Evolutionary conservation across 1,139 yeast species (phyloP).

Genomic region (Geotrichum citri-aurantii): DNA sequence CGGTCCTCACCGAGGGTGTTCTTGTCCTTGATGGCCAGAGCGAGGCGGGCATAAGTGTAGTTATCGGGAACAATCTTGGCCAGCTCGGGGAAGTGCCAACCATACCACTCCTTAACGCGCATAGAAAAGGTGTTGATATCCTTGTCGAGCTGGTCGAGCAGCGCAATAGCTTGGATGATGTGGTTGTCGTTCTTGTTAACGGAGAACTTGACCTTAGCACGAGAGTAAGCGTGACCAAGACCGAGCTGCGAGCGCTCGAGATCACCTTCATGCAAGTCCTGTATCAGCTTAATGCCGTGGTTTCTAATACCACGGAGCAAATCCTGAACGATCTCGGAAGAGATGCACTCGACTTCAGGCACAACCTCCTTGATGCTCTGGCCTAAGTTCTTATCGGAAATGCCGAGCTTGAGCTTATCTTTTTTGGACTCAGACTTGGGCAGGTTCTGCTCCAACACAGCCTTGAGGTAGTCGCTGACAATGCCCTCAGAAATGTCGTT

Average conservation of each 20-base stretch:
- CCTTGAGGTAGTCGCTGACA: constrained; percentile 85
- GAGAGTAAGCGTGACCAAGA: constrained; percentile 96
- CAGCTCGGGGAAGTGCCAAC: constrained; percentile 99
- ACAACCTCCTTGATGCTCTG: constrained; percentile 90
- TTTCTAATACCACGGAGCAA: constrained; percentile 90
- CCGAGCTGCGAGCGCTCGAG: constrained; percentile 97
- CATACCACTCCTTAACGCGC: constrained; percentile 99
- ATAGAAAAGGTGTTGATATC: constrained; percentile 96
- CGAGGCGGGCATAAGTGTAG: constrained; percentile 67
- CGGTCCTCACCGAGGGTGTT: constrained; percentile 77
- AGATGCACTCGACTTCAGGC: constrained; percentile 83
- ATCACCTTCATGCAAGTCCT: constrained; percentile 92
- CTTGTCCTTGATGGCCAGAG: constrained; percentile 81
- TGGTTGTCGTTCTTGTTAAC: constrained; percentile 98
- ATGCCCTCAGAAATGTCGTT: constrained; percentile 97
- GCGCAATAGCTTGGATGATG: constrained; percentile 96
- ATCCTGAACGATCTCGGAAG: constrained; percentile 91
- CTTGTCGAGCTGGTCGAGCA: constrained; percentile 93
- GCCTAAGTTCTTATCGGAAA: constrained; percentile 92
- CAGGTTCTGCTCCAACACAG: constrained; percentile 80
- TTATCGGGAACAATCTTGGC: constrained; percentile 95
- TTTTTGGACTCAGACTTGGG: constrained; percentile 75
- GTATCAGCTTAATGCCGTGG: constrained; percentile 82
- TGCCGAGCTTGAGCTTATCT: constrained; percentile 64
- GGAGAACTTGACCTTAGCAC: constrained; percentile 97